These are phyloP conservation scores for Yamadazyma blattariae DNA, from an alignment of 1,139 yeast species.

Conservation along the genomic window DNA sequence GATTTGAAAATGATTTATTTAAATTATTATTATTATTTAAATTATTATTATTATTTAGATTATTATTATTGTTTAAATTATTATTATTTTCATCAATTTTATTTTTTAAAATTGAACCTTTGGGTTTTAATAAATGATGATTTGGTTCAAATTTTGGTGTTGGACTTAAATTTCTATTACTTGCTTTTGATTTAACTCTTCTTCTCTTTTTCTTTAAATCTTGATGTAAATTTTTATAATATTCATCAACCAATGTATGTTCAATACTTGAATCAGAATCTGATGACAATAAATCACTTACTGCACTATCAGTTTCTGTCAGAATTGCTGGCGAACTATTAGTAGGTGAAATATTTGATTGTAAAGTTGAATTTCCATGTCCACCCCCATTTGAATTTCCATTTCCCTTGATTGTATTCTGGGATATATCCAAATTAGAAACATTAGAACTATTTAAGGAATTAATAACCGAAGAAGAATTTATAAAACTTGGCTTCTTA, in stretches of 20 bases:
- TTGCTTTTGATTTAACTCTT: conserved; percentile 4
- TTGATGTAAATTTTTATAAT: conserved; percentile 11
- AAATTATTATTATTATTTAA: no score
- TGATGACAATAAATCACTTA: conserved; percentile 13
- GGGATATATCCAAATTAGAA: no score
- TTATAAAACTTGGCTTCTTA: not conserved
- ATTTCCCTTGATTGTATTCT: no score
- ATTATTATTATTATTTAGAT: no score
- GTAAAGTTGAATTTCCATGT: conserved; percentile 10
- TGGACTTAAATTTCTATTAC: conserved; percentile 16
- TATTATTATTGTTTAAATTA: no score
- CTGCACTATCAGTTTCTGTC: conserved; percentile 17
- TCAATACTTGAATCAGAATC: conserved; percentile 19
- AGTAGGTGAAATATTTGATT: not conserved
- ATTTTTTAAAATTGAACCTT: conserved; percentile 37
- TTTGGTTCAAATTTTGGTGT: conserved; percentile 46
- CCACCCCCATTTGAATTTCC: no score
- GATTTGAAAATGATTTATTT: no score
- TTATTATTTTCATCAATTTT: not conserved
- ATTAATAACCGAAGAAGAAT: no score
- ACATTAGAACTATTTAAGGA: no score
- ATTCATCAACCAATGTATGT: conserved; percentile 13
- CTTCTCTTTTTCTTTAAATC: conserved; percentile 17
- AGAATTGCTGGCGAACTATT: not conserved
- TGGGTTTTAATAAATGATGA: conserved; percentile 42